These are phyloP conservation scores for Canavalia gladiata DNA, from an alignment of 306 rosid genomes.

Conservation along the genomic window DNA sequence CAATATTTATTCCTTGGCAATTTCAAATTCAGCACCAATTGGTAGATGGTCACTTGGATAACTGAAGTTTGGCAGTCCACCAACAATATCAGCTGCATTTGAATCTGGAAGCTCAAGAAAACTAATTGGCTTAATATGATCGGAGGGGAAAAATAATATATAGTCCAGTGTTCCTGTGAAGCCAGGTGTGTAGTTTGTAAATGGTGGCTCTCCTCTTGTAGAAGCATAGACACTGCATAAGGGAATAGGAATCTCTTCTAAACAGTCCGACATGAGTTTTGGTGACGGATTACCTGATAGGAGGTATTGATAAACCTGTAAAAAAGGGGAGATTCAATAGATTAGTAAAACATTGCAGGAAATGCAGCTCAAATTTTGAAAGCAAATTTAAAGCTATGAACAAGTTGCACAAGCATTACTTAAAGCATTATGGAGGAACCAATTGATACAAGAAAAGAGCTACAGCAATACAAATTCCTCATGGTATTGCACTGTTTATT, in stretches of 20 bases:
- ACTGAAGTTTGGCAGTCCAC: slow-evolving; percentile 81
- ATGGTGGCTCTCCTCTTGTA: slow-evolving; percentile 83
- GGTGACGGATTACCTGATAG: slow-evolving; percentile 67
- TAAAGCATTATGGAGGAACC: slow-evolving; percentile 18
- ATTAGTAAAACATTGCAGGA: slow-evolving; percentile 8
- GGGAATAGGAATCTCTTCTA: slow-evolving; percentile 72
- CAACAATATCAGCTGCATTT: slow-evolving; percentile 67
- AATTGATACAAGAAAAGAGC: slow-evolving; percentile 11
- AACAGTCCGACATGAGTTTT: slow-evolving; percentile 40
- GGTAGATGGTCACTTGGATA: slow-evolving; percentile 96
- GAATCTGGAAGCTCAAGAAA: slow-evolving; percentile 84
- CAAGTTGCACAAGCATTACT: slow-evolving; percentile 33
- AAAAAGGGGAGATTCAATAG: slow-evolving; percentile 42
- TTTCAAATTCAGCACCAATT: slow-evolving; percentile 84
- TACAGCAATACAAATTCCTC: background rate
- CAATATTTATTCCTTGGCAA: slow-evolving; percentile 50
- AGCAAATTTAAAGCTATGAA: slow-evolving; percentile 12
- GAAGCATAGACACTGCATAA: slow-evolving; percentile 72
- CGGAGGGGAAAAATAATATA: slow-evolving; percentile 71
- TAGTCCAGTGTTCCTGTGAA: slow-evolving; percentile 91
- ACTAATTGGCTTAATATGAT: slow-evolving; percentile 71
- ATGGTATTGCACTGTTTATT: too few species aligned
- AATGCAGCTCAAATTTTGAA: slow-evolving; percentile 14
- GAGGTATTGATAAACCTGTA: slow-evolving; percentile 83
- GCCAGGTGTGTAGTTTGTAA: slow-evolving; percentile 93